A percentile compares a stretch with the other conserved stretches of the same genome.
phyloP scores from a whole-genome alignment of 163 green algal genomes.

The Scenedesmus sp. region DNA sequence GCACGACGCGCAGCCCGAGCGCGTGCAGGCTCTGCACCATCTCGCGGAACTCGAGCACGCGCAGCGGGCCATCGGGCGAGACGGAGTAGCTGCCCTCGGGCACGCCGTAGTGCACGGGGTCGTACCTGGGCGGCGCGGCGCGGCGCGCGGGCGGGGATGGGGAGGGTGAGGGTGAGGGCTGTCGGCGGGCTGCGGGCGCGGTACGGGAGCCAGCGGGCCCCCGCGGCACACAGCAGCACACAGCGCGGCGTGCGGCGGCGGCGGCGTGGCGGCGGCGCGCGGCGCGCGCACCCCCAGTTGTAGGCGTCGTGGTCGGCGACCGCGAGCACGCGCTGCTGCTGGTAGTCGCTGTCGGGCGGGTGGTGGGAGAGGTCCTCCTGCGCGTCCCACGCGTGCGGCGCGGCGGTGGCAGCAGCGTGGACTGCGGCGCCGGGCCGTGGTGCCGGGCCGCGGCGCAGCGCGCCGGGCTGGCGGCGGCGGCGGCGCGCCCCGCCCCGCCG shows the following conservation, averaged over 20 bases:
- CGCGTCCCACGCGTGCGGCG: no score
- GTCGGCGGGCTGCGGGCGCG: neutral
- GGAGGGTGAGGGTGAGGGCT: neutral
- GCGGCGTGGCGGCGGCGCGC: constrained; percentile 51
- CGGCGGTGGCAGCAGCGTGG: no score
- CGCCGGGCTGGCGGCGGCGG: no score
- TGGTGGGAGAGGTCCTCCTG: constrained; percentile 62
- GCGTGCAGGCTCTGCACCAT: constrained; percentile 80
- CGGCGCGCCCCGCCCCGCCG: no score
- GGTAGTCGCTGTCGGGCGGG: constrained; percentile 67
- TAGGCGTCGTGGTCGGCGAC: constrained; percentile 81
- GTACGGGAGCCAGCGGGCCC: neutral
- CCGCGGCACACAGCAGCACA: neutral
- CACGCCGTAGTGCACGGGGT: constrained; percentile 79
- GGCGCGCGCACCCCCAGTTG: constrained; percentile 93
- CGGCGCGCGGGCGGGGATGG: no score
- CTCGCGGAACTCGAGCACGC: constrained; percentile 79
- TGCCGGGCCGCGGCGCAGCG: no score
- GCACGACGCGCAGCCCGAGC: constrained; percentile 78
- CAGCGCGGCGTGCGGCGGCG: no score
- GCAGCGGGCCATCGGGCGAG: constrained; percentile 72
- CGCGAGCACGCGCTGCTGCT: constrained; percentile 74
- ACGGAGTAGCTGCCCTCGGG: constrained; percentile 86
- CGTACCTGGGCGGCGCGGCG: no score
- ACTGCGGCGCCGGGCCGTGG: no score